Base-by-base conservation (phyloP, 2,329 filamentous ascomycete species). In the Neonectria magnoliae region DNA sequence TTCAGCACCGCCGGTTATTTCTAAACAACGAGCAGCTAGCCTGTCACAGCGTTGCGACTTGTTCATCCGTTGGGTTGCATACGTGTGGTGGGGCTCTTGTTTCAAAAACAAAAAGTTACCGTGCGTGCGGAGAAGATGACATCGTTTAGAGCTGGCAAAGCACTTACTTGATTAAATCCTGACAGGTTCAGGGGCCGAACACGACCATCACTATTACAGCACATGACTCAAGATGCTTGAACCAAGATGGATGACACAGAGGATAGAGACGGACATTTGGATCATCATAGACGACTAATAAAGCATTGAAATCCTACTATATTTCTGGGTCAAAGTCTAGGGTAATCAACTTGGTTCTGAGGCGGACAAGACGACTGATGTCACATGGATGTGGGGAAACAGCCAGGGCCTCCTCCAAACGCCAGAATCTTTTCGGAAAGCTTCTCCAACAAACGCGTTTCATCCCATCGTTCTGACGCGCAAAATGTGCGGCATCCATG, bases 401-500 rank as follows among this genome's bases (percentile, higher is more conserved):
- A 1, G 20, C 25, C 8, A 55, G 42, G 27, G 44, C n/a, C 20
- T 11, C 29, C 51, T 60, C 53, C 36, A 44, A 44, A 56, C 59
- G 44, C 52, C 48, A 52, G 29, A 41, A 36, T 54, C 36, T 58
- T 63, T 52, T 64, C 52, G 51, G 36, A 20, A 42, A 62, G 51
- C 20, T 60, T 59, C 38, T 64, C 52, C 31, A 59, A 56, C 61
- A 55, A 54, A 60, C 69, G 57, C 60, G 57, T 66, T 55, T 59
- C 41, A 56, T 42, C 44, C 20, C 42, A 47, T 44, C 38, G 47
- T 29, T 44, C 36, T 50, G 62, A 68, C 72, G 62, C 66, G 60
- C 52, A 71, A 67, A 66, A 90, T 90, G 88, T 90, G 88, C 75
- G 88, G 88, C 67, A 90, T 90, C 57, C 82, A 89, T 75, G 83